A percentile compares a stretch with the other conserved stretches of the same genome.
These are phyloP conservation scores for Zygoascus meyerae DNA, from an alignment of 1,139 yeast species.

Conservation along the genomic window DNA sequence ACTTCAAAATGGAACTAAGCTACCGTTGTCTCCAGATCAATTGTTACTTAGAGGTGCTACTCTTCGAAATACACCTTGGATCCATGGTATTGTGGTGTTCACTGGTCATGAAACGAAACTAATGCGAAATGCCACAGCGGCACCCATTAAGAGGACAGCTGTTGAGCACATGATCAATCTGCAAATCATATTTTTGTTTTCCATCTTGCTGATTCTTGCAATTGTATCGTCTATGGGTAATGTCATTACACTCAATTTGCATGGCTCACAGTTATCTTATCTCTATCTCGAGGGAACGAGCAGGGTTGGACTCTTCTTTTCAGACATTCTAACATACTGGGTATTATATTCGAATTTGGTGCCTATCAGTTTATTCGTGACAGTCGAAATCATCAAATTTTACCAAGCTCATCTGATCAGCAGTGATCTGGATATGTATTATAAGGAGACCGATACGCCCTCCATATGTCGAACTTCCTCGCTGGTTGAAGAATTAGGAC, in stretches of 20 bases:
- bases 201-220: conserved; percentile 67
- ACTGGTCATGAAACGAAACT: conserved; percentile 98
- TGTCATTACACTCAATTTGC: conserved; percentile 62
- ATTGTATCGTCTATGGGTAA: conserved; percentile 84
- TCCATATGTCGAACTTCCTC: conserved; percentile 93
- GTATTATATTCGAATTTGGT: conserved; percentile 90
- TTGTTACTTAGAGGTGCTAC: conserved; percentile 92
- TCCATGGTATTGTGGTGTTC: conserved; percentile 86
- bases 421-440: conserved; percentile 89
- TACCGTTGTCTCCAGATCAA: conserved; percentile 86
- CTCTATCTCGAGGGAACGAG: conserved; percentile 65
- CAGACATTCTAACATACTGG: conserved; percentile 90
- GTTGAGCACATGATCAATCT: conserved; percentile 92
- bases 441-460: conserved; percentile 84
- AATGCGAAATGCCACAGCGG: conserved; percentile 98
- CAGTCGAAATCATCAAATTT: conserved; percentile 91
- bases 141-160: conserved; percentile 95
- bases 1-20: conserved; percentile 43
- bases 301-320: conserved; percentile 67
- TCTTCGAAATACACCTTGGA: conserved; percentile 90
- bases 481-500: conserved; percentile 93
- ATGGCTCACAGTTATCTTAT: conserved; percentile 52
- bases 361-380: conserved; percentile 86
- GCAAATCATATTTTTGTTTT: conserved; percentile 83
- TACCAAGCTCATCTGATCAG: conserved; percentile 93